Conservation (phyloP, 1,139 yeast genomes). For the Suhomyces anneliseae region DNA sequence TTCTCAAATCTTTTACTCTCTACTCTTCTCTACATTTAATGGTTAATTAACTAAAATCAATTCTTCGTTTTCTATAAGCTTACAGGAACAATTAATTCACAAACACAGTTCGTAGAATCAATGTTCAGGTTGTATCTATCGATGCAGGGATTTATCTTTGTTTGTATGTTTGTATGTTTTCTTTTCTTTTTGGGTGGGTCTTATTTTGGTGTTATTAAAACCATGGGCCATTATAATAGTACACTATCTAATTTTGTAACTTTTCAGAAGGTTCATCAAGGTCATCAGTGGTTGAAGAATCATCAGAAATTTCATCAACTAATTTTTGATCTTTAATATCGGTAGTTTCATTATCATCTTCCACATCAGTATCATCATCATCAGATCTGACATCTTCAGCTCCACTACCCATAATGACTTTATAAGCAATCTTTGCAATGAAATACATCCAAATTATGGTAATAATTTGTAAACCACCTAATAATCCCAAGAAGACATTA, state of each 20-base stretch:
- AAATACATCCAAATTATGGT: constrained; percentile 74
- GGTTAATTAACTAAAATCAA: too few species aligned
- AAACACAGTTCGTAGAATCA: too few species aligned
- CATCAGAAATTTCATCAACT: not conserved
- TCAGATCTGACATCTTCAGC: constrained; percentile 86
- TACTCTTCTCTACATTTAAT: too few species aligned
- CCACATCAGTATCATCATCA: constrained; percentile 51
- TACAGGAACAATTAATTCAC: too few species aligned
- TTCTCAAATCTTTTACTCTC: too few species aligned
- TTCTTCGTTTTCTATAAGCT: too few species aligned
- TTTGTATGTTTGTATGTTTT: too few species aligned
- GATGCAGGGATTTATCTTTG: too few species aligned
- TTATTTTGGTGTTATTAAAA: too few species aligned
- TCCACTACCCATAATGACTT: constrained; percentile 67
- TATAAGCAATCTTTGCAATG: constrained; percentile 67
- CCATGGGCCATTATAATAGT: not conserved
- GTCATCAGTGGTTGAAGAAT: constrained; percentile 6
- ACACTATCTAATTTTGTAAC: constrained; percentile 4
- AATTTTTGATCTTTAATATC: not conserved
- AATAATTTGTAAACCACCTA: constrained; percentile 66
- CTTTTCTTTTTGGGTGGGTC: too few species aligned
- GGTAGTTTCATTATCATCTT: constrained; percentile 13
- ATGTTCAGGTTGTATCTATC: too few species aligned
- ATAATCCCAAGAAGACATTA: constrained; percentile 52
- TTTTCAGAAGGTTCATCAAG: constrained; percentile 8